Percentiles rank a stretch among this genome's conserved stretches.
Evolutionary conservation across 2,329 filamentous ascomycete species (phyloP).

Genomic region (Penicillium olsonii): DNA sequence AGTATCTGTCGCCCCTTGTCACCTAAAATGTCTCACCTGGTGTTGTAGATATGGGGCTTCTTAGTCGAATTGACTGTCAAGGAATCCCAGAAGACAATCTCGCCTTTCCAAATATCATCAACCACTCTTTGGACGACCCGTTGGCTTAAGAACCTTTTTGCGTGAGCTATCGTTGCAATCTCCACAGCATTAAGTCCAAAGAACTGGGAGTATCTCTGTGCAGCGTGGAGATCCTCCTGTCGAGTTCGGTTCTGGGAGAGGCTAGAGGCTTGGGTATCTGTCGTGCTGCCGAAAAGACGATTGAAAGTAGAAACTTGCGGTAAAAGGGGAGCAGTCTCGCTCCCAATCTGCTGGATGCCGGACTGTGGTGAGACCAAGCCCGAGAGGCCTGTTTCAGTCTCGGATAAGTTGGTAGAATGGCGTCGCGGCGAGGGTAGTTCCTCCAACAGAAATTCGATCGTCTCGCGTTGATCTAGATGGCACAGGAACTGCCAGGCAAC

Average conservation of each 20-base stretch:
- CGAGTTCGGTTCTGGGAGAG: conserved; percentile 49
- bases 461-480: conserved; percentile 56
- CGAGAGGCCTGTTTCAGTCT: conserved; percentile 23
- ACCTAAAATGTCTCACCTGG: conserved; percentile 35
- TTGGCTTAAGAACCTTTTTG: conserved; percentile 83
- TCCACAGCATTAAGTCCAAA: conserved; percentile 81
- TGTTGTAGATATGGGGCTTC: conserved; percentile 74
- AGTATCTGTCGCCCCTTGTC: background rate
- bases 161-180: conserved; percentile 77
- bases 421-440: conserved; percentile 45
- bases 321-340: conserved; percentile 36
- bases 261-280: conserved; percentile 40
- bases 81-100: conserved; percentile 83
- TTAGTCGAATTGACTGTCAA: conserved; percentile 74
- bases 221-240: conserved; percentile 53
- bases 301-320: conserved; percentile 23
- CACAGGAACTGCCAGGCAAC: conserved; percentile 64
- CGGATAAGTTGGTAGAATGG: conserved; percentile 19
- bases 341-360: conserved; percentile 11
- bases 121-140: conserved; percentile 79
- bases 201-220: conserved; percentile 68
- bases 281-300: conserved; percentile 33
- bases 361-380: conserved; percentile 14
- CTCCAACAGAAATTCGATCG: conserved; percentile 58
- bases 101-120: conserved; percentile 80